These are phyloP conservation scores for Candida nanaspora DNA, from an alignment of 805 yeast genomes.

Conservation along the genomic window DNA sequence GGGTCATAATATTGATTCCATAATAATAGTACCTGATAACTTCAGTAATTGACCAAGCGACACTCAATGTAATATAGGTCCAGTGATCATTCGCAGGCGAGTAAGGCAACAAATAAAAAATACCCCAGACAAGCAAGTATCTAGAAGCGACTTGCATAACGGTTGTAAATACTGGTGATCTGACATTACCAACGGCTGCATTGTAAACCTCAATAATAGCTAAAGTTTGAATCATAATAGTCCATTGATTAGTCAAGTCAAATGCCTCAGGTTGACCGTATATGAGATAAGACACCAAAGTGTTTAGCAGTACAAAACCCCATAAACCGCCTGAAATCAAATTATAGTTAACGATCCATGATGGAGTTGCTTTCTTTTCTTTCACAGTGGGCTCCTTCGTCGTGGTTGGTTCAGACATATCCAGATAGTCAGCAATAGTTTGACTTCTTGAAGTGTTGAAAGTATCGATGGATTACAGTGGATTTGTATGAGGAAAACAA, in stretches of 20 bases:
- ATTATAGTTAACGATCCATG: constrained; percentile 26
- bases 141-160: constrained; percentile 84
- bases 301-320: constrained; percentile 24
- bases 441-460: no score
- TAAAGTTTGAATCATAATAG: constrained; percentile 64
- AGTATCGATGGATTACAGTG: no score
- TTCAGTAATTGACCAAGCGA: constrained; percentile 96
- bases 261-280: constrained; percentile 64
- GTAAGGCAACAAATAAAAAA: constrained; percentile 67
- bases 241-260: constrained; percentile 46
- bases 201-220: constrained; percentile 81
- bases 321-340: constrained; percentile 25
- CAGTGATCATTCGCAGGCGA: constrained; percentile 54
- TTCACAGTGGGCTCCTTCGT: neutral
- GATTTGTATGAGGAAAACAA: no score
- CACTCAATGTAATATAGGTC: constrained; percentile 58
- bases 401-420: no score
- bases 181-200: constrained; percentile 71
- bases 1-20: constrained; percentile 52
- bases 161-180: constrained; percentile 80
- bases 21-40: constrained; percentile 84
- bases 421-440: no score
- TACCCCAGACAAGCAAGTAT: constrained; percentile 73
- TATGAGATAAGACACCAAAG: constrained; percentile 11
- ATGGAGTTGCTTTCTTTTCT: constrained; percentile 6